Base-by-base conservation (phyloP, 2,329 filamentous ascomycete species). In the Cladosporium oxysporum region DNA sequence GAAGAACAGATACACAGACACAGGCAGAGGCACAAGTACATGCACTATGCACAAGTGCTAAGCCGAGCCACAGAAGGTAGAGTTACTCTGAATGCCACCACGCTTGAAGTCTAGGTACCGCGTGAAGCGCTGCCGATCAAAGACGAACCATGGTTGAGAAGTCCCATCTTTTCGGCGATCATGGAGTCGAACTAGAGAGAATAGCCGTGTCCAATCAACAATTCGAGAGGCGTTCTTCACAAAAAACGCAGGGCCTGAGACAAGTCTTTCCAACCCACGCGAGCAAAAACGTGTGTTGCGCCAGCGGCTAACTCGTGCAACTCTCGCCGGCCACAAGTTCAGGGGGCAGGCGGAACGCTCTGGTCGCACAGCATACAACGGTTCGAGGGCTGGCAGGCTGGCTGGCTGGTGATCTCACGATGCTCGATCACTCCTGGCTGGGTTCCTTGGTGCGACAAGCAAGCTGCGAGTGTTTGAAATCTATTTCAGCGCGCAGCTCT, bases 201-300 rank as follows among this genome's bases (percentile, higher is more conserved):
- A 49, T 26, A 28, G 16, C 58, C 37, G 58, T 18, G n/a, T 7
- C 60, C 61, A 63, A 63, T 63, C 50, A 55, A 33, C 10, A 29
- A 12, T 37, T 26, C 31, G 10, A 31, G 18, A 21, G 47, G n/a
- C 31, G 31, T 33, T 62, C 60, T 62, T 62, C 60, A 62, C 47
- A 62, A 53, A 53, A 31, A 21, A 33, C 11, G 59, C 59, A 63
- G 61, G 61, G 61, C 26, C 33, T 63, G 61, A 63, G 61, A 57
- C 61, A 55, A 26, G 16, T 35, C 14, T 23, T n/a, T 16, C 23
- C 14, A 5, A 26, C 33, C 50, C 61, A 63, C 61, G 28, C 50
- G 50, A 49, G 29, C 59, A 26, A n/a, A 52, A 60, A 16, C 58
- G 58, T 60, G 60, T 62, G 61, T 57, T 55, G 61, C 61, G 49